Base-by-base conservation (phyloP, 306 rosid species). In the Vicia faba region DNA sequence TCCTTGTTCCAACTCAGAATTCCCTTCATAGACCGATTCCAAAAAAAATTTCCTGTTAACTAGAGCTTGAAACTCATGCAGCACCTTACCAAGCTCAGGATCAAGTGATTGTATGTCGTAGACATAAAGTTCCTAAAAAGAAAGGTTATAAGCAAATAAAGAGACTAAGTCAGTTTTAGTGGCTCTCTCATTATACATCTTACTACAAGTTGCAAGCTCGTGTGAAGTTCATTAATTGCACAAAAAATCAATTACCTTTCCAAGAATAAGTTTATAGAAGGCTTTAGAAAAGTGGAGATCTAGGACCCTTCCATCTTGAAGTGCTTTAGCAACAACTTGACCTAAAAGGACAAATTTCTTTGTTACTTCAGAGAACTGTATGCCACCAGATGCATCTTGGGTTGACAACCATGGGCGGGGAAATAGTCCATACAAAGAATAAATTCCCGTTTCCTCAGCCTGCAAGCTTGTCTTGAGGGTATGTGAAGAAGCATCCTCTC, bases 281-380 rank as follows among this genome's bases (percentile, higher is more conserved):
- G 96, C 87, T 84, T 84, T 88, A 14, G 97, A 91, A 81, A 95
- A 88, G 73, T 86, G 82, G 31, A 95, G 80, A 85, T 95, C 99
- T 87, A 95, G 78, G 69, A 95, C 90, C 73, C 99, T 87, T 76
- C 95, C 96, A 76, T 95, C 97, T 71, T 85, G 95, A 84, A 95
- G 92, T 23, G 95, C 91, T 83, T 86, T 95, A 46, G 92, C 97
- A 45, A 91, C 87, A 54, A 95, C 79, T 82, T 95, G 87, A 20
- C 99, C 99, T 64, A 95, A 66, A 70, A 95, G 99, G 69, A 58
- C 74, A 79, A 90, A 95, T 56, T 79, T 95, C 75, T 85, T 79
- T 13, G 75, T 66, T 58, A 95, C 88, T 76, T 88, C 96, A 16
- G 81, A 45, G 69, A 84, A 83, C 63, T 71, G 79, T 67, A 67